phyloP scores from a whole-genome alignment of 2,329 filamentous ascomycete species.

The Diaporthe eres region DNA sequence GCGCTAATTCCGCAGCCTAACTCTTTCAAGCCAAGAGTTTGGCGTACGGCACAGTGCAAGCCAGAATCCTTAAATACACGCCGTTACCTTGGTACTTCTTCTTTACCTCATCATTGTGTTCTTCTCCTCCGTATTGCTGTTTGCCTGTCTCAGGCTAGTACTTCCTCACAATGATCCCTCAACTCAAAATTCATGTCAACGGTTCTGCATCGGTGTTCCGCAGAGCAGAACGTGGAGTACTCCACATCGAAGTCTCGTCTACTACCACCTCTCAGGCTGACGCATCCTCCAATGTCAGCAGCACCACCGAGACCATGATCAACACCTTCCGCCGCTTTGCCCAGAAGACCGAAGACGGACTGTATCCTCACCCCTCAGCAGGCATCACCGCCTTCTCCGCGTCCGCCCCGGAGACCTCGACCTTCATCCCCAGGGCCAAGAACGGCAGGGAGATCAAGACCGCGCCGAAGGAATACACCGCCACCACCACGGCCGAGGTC shows the following conservation, averaged over 20 bases:
- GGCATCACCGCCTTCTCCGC: slow-evolving; percentile 44
- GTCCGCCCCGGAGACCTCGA: slow-evolving; percentile 39
- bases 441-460: neutral
- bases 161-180: slow-evolving; percentile 34
- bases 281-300: slow-evolving; percentile 38
- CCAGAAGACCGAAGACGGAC: slow-evolving; percentile 42
- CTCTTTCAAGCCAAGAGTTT: neutral
- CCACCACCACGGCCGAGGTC: slow-evolving; percentile 40
- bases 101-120: neutral
- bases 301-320: slow-evolving; percentile 37
- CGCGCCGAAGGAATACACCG: slow-evolving; percentile 36
- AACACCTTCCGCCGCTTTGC: slow-evolving; percentile 40
- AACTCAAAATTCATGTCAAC: slow-evolving; percentile 43
- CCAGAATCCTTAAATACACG: neutral
- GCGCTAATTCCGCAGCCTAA: neutral
- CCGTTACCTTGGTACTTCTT: too few species aligned
- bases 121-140: neutral
- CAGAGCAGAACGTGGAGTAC: slow-evolving; percentile 43
- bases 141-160: neutral
- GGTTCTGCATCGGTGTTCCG: slow-evolving; percentile 43
- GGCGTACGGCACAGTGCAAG: fast-evolving
- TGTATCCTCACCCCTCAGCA: slow-evolving; percentile 41
- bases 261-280: slow-evolving; percentile 30
- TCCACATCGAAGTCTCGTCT: slow-evolving; percentile 38
- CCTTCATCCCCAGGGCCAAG: slow-evolving; percentile 1